A percentile compares a stretch with the other conserved stretches of the same genome.
phyloP scores from a whole-genome alignment of 2,329 filamentous ascomycete species.

The Colletotrichum lindemuthianum region DNA sequence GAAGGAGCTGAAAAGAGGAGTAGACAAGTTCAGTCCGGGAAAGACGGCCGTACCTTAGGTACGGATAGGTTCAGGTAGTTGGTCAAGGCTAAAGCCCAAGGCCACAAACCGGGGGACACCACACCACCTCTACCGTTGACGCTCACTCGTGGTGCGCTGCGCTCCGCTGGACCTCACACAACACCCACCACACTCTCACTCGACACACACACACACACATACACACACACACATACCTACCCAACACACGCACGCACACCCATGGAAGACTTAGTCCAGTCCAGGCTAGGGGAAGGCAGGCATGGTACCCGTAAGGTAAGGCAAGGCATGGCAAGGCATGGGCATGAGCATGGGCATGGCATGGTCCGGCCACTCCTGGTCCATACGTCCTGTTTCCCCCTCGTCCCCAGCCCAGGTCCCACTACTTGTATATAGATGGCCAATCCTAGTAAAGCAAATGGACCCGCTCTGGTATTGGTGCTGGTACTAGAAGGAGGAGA shows the following conservation, averaged over 20 bases:
- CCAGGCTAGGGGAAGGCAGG: conserved; percentile 6
- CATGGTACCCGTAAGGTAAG: neutral
- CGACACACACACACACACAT: neutral
- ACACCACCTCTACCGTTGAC: neutral
- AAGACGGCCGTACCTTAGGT: conserved; percentile 14
- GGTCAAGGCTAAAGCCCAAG: conserved; percentile 21
- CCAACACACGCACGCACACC: neutral
- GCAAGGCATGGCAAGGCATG: conserved; percentile 31
- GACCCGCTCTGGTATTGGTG: no score
- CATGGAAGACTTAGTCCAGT: conserved; percentile 30
- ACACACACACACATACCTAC: neutral
- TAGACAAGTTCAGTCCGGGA: conserved; percentile 28
- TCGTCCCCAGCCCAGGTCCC: conserved; percentile 11
- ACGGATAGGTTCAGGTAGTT: conserved; percentile 22
- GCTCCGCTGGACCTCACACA: no score
- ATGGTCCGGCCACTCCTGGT: conserved; percentile 34
- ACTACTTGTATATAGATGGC: neutral
- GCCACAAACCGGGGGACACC: neutral
- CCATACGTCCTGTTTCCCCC: conserved; percentile 12
- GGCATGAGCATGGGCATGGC: conserved; percentile 17
- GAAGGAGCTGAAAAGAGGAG: conserved; percentile 36
- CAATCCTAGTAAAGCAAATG: conserved; percentile 10
- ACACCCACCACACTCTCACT: no score
- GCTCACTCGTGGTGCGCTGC: no score
- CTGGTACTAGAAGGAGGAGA: no score